A percentile compares a stretch with the other conserved stretches of the same genome.
These are phyloP conservation scores for Lyophyllum decastes DNA, from an alignment of 768 basidiomycete species.

Conservation along the genomic window DNA sequence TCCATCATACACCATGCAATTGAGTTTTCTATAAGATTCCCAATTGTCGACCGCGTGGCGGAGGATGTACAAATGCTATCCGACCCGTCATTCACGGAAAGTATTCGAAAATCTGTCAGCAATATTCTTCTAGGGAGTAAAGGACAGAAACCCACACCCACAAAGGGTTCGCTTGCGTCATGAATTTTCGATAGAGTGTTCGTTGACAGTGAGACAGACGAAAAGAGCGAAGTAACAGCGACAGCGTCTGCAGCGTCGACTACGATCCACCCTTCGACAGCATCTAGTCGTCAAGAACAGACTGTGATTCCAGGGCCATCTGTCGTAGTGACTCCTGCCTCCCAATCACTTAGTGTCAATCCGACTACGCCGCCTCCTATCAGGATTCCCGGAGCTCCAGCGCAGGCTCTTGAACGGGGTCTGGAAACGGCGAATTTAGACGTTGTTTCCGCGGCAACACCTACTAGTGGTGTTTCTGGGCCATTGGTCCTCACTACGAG, in stretches of 20 bases:
- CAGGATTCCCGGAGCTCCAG: constrained; percentile 6
- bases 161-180: constrained; percentile 15
- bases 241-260: constrained; percentile 9
- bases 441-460: constrained; percentile 1
- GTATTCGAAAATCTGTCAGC: constrained; percentile 42
- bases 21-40: constrained; percentile 46
- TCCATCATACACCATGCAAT: background rate
- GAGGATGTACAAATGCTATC: constrained; percentile 48
- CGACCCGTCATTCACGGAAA: constrained; percentile 46
- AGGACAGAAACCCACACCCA: constrained; percentile 19
- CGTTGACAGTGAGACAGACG: constrained; percentile 18
- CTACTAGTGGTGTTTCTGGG: constrained; percentile 1
- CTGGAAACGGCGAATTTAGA: constrained; percentile 13
- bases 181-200: constrained; percentile 5
- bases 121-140: constrained; percentile 47
- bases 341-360: constrained; percentile 3
- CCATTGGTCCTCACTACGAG: constrained; percentile 7
- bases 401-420: constrained; percentile 7
- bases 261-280: constrained; percentile 9
- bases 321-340: constrained; percentile 10
- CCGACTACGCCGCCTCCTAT: constrained; percentile 15
- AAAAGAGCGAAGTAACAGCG: constrained; percentile 10
- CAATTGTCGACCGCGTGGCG: constrained; percentile 65
- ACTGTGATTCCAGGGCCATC: constrained; percentile 4
- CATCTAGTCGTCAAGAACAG: constrained; percentile 5